A percentile compares a stretch with the other conserved stretches of the same genome.
These are phyloP conservation scores for Tranzscheliella williamsii DNA, from an alignment of 1,284 basidiomycete genomes.

Conservation along the genomic window DNA sequence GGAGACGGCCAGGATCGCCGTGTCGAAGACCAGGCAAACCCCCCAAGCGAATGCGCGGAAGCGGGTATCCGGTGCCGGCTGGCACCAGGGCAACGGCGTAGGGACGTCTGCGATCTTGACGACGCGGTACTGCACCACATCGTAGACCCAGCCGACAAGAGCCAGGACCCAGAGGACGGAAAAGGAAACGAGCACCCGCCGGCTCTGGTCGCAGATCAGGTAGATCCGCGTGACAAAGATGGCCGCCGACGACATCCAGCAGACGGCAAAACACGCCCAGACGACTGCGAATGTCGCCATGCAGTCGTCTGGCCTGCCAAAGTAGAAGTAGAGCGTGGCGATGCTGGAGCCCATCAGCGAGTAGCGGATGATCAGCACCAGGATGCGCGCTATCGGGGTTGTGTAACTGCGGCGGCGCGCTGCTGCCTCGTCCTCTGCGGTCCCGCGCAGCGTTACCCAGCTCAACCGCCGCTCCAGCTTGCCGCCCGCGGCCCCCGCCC, in stretches of 20 bases:
- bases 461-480: too few species aligned
- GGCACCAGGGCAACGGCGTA: background rate
- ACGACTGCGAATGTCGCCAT: background rate
- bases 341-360: background rate
- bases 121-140: background rate
- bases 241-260: background rate
- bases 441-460: too few species aligned
- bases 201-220: background rate
- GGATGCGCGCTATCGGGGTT: too few species aligned
- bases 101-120: background rate
- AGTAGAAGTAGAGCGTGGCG: background rate
- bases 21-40: background rate
- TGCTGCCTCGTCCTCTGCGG: too few species aligned
- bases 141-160: background rate
- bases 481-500: too few species aligned
- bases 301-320: background rate
- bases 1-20: background rate
- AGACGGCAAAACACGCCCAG: background rate
- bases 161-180: background rate
- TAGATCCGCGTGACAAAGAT: conserved; percentile 1
- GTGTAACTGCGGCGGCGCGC: too few species aligned
- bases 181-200: background rate
- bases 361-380: background rate
- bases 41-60: conserved; percentile 2
- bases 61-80: background rate